Base-by-base conservation (phyloP, 768 basidiomycete genomes). In the Macrolepiota fuliginosa region DNA sequence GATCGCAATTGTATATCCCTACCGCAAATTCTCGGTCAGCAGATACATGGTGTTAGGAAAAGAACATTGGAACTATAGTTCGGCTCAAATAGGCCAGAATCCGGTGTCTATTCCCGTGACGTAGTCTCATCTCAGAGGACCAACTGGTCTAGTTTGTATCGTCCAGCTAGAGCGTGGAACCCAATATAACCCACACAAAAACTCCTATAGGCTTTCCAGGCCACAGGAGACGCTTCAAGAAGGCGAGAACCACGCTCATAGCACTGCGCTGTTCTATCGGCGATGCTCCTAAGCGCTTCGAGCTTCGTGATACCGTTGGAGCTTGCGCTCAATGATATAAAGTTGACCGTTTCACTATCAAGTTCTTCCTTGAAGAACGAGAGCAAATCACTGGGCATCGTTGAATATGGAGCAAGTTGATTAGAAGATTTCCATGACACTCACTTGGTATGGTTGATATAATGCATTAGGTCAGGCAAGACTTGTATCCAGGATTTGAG, bases 341-440 rank as follows among this genome's bases (percentile, higher is more conserved):
- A 56, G 25, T 46, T 56, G 24, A 46, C 13, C 6, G 32, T 47
- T 10, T 58, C 56, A 19, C 46, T 72, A 0, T 47, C 67, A 2
- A 67, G 53, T 52, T 78, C 77, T 68, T 80, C 78, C 60, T 79
- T 72, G 54, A 77, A n/a, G n/a, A n/a, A n/a, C n/a, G n/a, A n/a
- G n/a, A n/a, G n/a, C n/a, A n/a, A n/a, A n/a, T n/a, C n/a, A 73
- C 76, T 78, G 22, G 10, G 7, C n/a, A 17, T 15, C 19, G 19
- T 9, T n/a, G 17, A 47, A n/a, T n/a, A n/a, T n/a, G 4, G 4
- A 12, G 22, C 3, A 10, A 10, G 11, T 10, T 6, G 1, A 22
- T n/a, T 10, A n/a, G 11, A 19, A 19, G 46, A 22, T 17, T 10
- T 7, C 45, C 22, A 2, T 47, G 5, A 17, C 6, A 24, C 62